Evolutionary conservation across 2,329 filamentous ascomycete genomes (phyloP).

Genomic region (Ceratocystis variospora): DNA sequence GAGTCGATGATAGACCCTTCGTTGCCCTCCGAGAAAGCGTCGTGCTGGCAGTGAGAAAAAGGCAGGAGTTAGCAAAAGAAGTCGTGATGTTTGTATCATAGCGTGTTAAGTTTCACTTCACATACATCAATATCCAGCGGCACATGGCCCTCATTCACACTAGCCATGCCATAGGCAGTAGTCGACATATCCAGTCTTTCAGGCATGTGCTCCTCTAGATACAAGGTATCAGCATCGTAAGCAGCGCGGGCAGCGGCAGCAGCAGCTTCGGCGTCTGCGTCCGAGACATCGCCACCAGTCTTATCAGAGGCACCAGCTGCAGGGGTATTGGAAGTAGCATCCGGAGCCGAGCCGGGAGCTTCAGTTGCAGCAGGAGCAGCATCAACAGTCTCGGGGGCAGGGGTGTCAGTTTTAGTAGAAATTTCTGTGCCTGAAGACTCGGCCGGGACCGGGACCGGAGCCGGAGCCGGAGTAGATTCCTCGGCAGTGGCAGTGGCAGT

Average conservation of each 20-base stretch:
- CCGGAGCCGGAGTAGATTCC: not conserved
- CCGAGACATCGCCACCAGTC: not conserved
- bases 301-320: no score
- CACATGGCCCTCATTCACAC: conserved; percentile 14
- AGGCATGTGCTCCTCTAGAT: conserved; percentile 19
- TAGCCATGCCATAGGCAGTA: conserved; percentile 16
- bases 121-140: conserved; percentile 17
- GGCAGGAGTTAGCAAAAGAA: not conserved
- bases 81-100: not conserved
- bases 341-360: not conserved
- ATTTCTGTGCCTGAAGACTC: not conserved
- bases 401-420: not conserved
- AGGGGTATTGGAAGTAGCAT: not conserved
- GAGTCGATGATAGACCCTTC: conserved; percentile 24
- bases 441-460: not conserved
- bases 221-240: conserved; percentile 17
- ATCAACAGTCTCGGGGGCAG: not conserved
- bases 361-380: not conserved
- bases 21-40: conserved; percentile 15
- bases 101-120: not conserved
- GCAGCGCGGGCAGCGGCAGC: conserved; percentile 7
- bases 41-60: not conserved
- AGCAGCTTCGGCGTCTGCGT: not conserved
- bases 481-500: not conserved
- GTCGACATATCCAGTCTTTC: conserved; percentile 17